These are phyloP conservation scores for Volutella citrinella DNA, from an alignment of 2,329 filamentous ascomycete genomes.

Conservation along the genomic window DNA sequence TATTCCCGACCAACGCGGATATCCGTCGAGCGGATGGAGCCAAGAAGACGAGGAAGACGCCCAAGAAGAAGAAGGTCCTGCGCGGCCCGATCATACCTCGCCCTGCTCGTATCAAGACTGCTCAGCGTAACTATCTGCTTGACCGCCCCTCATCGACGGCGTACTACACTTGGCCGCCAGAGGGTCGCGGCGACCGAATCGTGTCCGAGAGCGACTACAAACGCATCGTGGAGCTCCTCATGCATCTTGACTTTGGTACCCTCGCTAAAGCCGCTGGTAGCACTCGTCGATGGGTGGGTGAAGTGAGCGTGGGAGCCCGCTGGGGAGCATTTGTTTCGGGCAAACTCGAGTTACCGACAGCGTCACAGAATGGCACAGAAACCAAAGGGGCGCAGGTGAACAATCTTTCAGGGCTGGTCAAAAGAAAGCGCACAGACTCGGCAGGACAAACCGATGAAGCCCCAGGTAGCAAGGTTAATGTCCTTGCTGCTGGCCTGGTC, in stretches of 20 bases:
- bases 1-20: slow-evolving; percentile 26
- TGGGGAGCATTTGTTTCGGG: slow-evolving; percentile 55
- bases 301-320: slow-evolving; percentile 53
- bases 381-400: slow-evolving; percentile 32
- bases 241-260: slow-evolving; percentile 71
- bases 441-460: slow-evolving; percentile 15
- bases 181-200: slow-evolving; percentile 61
- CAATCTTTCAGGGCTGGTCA: slow-evolving; percentile 48
- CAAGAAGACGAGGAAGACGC: slow-evolving; percentile 32
- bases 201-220: slow-evolving; percentile 64
- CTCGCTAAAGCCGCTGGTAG: slow-evolving; percentile 60
- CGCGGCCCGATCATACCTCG: slow-evolving; percentile 62
- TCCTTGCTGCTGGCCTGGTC: slow-evolving; percentile 46
- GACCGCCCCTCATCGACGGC: slow-evolving; percentile 51
- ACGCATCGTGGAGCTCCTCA: slow-evolving; percentile 64
- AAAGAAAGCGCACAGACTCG: slow-evolving; percentile 39
- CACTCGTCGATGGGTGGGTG: slow-evolving; percentile 67
- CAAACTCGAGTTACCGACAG: slow-evolving; percentile 25
- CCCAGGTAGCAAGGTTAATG: slow-evolving; percentile 36
- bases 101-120: slow-evolving; percentile 62
- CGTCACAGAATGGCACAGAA: slow-evolving; percentile 9
- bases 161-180: slow-evolving; percentile 64
- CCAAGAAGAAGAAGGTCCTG: slow-evolving; percentile 41
- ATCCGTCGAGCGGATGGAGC: slow-evolving; percentile 5
- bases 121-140: slow-evolving; percentile 47